Percentiles rank a stretch among this genome's conserved stretches.
Conservation (phyloP, 73 alveolate genomes). For the Symbiodinium natans region DNA sequence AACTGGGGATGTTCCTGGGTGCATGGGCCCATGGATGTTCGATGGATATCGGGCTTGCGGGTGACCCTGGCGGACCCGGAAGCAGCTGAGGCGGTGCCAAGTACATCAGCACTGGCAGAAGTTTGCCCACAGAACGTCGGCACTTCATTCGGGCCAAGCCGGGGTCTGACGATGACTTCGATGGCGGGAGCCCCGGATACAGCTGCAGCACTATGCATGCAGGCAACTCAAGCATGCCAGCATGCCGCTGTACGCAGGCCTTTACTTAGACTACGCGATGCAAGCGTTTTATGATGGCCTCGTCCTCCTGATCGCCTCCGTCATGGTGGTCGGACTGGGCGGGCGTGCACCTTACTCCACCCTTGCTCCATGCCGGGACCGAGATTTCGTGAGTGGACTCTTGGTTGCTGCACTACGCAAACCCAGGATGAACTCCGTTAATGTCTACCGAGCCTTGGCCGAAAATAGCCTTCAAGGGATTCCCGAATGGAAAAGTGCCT, state of each 20-base stretch:
- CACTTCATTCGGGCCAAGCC: constrained; percentile 49
- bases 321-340: constrained; percentile 65
- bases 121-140: constrained; percentile 87
- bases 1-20: too few species aligned
- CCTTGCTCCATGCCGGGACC: neutral
- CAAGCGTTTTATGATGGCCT: constrained; percentile 90
- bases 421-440: constrained; percentile 12
- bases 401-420: too few species aligned
- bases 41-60: too few species aligned
- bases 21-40: too few species aligned
- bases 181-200: neutral
- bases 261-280: constrained; percentile 69
- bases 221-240: neutral
- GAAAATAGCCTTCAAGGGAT: neutral
- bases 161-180: neutral
- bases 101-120: constrained; percentile 88
- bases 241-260: constrained; percentile 16
- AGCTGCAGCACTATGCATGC: neutral
- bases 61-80: too few species aligned
- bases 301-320: constrained; percentile 59
- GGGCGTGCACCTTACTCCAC: neutral
- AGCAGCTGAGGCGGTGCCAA: constrained; percentile 49
- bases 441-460: constrained; percentile 17
- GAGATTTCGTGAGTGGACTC: too few species aligned
- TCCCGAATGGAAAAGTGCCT: too few species aligned